These are phyloP conservation scores for Danielia reshetovae DNA, from an alignment of 805 yeast species.

Conservation along the genomic window DNA sequence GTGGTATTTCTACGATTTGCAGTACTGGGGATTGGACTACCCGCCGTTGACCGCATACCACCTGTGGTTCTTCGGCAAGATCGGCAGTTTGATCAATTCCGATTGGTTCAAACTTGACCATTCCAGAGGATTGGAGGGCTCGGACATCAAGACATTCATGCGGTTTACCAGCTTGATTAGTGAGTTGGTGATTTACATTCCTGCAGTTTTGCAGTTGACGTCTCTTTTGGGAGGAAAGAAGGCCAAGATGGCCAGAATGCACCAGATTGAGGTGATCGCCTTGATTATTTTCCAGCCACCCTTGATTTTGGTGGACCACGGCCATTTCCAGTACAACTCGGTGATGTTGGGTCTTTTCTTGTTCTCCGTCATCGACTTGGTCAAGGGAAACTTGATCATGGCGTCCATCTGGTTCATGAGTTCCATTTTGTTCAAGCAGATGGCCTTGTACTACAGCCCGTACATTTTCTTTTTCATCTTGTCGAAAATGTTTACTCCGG, in stretches of 20 bases:
- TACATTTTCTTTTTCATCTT: constrained; percentile 78
- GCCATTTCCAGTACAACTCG: constrained; percentile 93
- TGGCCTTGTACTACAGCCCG: constrained; percentile 93
- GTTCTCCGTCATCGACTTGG: constrained; percentile 59
- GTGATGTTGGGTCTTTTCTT: constrained; percentile 90
- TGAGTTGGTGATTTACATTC: constrained; percentile 71
- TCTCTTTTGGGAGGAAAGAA: constrained; percentile 62
- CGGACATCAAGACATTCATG: constrained; percentile 77
- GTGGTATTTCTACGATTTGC: constrained; percentile 89
- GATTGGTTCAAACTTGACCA: constrained; percentile 70
- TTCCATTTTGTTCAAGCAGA: constrained; percentile 85
- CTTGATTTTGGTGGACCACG: constrained; percentile 84
- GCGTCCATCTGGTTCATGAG: constrained; percentile 77
- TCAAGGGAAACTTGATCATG: constrained; percentile 57
- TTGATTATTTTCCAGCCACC: constrained; percentile 84
- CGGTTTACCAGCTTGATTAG: constrained; percentile 72
- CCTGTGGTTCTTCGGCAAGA: constrained; percentile 70
- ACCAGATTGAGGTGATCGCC: constrained; percentile 71
- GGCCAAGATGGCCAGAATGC: constrained; percentile 55
- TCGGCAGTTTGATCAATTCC: constrained; percentile 63
- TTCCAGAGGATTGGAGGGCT: constrained; percentile 74
- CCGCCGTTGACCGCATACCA: constrained; percentile 97
- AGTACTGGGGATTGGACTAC: constrained; percentile 96
- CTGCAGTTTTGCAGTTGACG: constrained; percentile 71
- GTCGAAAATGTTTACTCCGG: constrained; percentile 36